Evolutionary conservation across 2,329 filamentous ascomycete species (phyloP).

Genomic region (Corinectria fuckeliana): DNA sequence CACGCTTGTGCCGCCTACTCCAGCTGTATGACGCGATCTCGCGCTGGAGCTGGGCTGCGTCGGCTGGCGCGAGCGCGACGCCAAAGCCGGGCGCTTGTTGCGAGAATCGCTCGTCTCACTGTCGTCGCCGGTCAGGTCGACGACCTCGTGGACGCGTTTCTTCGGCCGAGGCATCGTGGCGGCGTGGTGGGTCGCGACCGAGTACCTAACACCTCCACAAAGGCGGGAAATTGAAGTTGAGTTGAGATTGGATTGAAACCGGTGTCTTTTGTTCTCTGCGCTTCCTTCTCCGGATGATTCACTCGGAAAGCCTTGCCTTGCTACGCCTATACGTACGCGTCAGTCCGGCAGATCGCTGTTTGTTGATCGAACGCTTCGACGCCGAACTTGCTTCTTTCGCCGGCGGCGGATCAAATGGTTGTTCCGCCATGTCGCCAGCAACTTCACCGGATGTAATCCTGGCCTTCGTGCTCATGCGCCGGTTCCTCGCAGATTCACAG

Average conservation of each 20-base stretch:
- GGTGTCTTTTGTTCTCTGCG: neutral
- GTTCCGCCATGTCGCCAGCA: neutral
- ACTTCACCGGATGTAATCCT: neutral
- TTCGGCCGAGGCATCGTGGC: constrained; percentile 25
- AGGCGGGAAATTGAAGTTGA: neutral
- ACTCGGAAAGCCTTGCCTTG: neutral
- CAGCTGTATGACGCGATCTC: constrained; percentile 12
- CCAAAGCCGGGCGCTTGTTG: constrained; percentile 37
- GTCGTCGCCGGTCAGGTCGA: constrained; percentile 52
- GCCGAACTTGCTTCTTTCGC: neutral
- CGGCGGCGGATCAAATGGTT: neutral
- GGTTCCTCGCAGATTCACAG: too few relatives aligned
- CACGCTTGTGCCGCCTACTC: constrained; percentile 28
- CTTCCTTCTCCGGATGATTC: neutral
- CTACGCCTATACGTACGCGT: neutral
- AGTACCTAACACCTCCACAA: neutral
- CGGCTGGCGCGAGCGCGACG: neutral
- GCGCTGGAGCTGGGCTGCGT: neutral
- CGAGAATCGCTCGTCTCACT: constrained; percentile 20
- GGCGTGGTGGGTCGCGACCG: neutral
- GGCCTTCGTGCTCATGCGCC: too few relatives aligned
- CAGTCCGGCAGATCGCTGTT: neutral
- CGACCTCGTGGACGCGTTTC: constrained; percentile 47
- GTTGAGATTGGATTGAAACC: too few relatives aligned
- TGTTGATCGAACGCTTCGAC: neutral